Evolutionary conservation across 345 rosid genomes (phyloP).

Genomic region (Anacardium occidentale): DNA sequence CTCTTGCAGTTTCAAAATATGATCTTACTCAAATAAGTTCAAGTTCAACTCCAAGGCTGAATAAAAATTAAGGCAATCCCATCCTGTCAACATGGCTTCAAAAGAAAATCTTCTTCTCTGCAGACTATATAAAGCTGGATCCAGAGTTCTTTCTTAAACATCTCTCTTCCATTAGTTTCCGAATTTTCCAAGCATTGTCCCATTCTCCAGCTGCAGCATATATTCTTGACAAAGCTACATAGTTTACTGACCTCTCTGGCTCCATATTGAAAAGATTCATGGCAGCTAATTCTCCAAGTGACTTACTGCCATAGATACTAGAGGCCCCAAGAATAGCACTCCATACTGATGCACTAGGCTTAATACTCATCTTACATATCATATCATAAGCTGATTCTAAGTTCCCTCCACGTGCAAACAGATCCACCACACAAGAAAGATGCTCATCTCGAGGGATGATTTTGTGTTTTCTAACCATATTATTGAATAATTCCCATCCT

Average conservation of each 20-base stretch:
- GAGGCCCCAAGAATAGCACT: conserved; percentile 63
- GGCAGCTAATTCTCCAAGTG: conserved; percentile 54
- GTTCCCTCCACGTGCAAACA: conserved; percentile 63
- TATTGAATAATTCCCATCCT: conserved; percentile 57
- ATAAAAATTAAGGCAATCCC: neutral
- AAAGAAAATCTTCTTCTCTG: conserved; percentile 25
- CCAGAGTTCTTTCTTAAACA: conserved; percentile 53
- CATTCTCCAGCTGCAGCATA: conserved; percentile 57
- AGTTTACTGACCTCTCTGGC: conserved; percentile 49
- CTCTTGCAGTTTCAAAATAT: neutral
- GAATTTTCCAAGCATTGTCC: conserved; percentile 43
- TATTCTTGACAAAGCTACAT: conserved; percentile 55
- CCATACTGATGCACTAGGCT: conserved; percentile 62
- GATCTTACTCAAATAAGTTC: neutral
- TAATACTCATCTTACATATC: conserved; percentile 35
- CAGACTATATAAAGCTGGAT: conserved; percentile 49
- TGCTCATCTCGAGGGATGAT: conserved; percentile 57
- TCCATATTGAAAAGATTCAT: conserved; percentile 46
- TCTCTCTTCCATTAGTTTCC: conserved; percentile 48
- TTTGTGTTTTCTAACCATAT: conserved; percentile 49
- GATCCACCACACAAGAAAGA: conserved; percentile 64
- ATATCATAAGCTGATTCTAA: conserved; percentile 54
- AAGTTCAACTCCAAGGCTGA: neutral
- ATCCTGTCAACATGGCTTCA: conserved; percentile 26
- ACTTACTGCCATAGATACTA: conserved; percentile 39